Evolutionary conservation across 257 asterid genomes (phyloP).

Genomic region (Hygrophila difformis): DNA sequence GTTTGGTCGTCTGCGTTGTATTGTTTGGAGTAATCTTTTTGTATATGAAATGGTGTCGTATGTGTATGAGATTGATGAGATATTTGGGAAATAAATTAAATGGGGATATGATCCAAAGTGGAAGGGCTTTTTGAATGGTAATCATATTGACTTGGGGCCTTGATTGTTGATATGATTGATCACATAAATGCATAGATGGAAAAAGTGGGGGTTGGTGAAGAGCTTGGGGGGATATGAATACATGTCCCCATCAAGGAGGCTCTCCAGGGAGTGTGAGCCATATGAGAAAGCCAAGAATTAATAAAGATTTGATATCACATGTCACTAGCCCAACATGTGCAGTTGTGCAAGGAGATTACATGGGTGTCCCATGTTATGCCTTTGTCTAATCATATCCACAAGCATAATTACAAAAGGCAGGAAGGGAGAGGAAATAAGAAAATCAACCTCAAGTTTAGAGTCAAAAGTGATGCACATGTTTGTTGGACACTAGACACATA

Average conservation of each 20-base stretch:
- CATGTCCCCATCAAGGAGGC: constrained; percentile 65
- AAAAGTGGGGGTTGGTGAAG: constrained; percentile 14
- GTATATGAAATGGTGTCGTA: too few relatives aligned
- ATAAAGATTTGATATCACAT: constrained; percentile 24
- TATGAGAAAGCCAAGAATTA: constrained; percentile 31
- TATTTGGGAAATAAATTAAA: too few relatives aligned
- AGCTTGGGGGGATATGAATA: constrained; percentile 23
- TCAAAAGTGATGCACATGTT: constrained; percentile 58
- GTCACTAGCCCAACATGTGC: constrained; percentile 45
- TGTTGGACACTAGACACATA: constrained; percentile 37
- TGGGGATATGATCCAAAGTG: too few relatives aligned
- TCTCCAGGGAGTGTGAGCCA: constrained; percentile 24
- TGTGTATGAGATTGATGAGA: too few relatives aligned
- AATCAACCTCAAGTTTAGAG: constrained; percentile 20
- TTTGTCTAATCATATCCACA: constrained; percentile 37
- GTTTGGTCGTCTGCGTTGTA: too few relatives aligned
- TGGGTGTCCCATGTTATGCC: constrained; percentile 28
- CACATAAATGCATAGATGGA: constrained; percentile 35
- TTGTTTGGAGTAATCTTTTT: too few relatives aligned
- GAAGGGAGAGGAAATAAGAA: background rate
- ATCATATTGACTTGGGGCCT: background rate
- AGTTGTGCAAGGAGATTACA: constrained; percentile 11
- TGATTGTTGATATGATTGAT: constrained; percentile 35
- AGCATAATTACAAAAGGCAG: constrained; percentile 15
- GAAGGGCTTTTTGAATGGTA: too few relatives aligned